Evolutionary conservation across 768 basidiomycete species (phyloP).

Genomic region (Hypholoma fasciculare): DNA sequence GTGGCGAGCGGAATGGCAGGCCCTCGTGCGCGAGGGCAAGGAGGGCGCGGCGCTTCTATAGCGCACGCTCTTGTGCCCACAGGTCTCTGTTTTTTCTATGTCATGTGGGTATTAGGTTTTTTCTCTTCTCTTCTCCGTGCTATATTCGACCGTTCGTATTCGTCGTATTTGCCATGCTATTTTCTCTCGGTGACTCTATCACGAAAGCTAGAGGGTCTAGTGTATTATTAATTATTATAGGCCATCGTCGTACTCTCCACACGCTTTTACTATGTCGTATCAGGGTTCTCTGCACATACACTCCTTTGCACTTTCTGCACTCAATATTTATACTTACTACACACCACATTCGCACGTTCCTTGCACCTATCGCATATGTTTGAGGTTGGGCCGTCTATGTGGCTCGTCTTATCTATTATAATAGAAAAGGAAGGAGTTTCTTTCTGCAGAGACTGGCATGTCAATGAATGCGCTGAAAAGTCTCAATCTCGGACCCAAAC

Average conservation of each 20-base stretch:
- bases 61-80: neutral
- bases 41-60: conserved; percentile 63
- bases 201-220: neutral
- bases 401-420: too few relatives aligned
- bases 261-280: neutral
- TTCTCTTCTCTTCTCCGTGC: neutral
- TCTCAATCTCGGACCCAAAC: too few relatives aligned
- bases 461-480: too few relatives aligned
- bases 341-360: neutral
- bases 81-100: neutral
- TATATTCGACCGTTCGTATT: neutral
- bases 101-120: neutral
- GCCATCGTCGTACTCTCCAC: neutral
- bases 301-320: neutral
- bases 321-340: neutral
- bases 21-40: conserved; percentile 63
- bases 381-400: neutral
- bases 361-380: neutral
- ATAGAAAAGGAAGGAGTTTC: too few relatives aligned
- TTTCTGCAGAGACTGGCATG: too few relatives aligned
- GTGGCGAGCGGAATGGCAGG: conserved; percentile 85
- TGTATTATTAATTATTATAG: neutral
- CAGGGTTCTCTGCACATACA: neutral
- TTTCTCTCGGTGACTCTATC: neutral
- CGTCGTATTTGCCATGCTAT: neutral